Evolutionary conservation across 495 filamentous ascomycete genomes (phyloP).

Genomic region (Penicillium waksmanii): DNA sequence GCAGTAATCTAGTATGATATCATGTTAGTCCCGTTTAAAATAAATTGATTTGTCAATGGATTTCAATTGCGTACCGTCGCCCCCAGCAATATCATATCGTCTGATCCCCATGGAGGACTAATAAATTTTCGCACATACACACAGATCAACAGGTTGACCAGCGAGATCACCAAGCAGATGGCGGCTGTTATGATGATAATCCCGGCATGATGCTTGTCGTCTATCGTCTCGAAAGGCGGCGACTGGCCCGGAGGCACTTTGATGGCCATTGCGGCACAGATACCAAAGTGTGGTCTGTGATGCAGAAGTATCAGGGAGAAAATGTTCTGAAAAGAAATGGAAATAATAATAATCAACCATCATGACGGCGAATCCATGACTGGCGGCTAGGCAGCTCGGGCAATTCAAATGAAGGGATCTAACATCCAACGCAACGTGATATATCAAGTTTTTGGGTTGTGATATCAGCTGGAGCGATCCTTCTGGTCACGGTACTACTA

Average conservation of each 20-base stretch:
- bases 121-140: neutral
- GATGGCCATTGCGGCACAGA: conserved; percentile 6
- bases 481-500: too few species aligned
- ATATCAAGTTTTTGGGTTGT: too few species aligned
- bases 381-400: too few species aligned
- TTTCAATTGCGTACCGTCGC: neutral
- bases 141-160: conserved; percentile 27
- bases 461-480: too few species aligned
- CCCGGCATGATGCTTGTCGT: conserved; percentile 32
- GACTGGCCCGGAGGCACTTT: conserved; percentile 22
- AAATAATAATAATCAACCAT: too few species aligned
- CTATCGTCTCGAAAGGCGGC: conserved; percentile 26
- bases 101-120: neutral
- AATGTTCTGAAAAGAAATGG: too few species aligned
- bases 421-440: too few species aligned
- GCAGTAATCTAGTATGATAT: neutral
- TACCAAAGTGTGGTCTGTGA: neutral
- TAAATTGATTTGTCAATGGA: neutral
- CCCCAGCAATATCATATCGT: neutral
- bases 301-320: too few species aligned
- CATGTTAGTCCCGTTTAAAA: too few species aligned
- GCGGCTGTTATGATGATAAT: conserved; percentile 45
- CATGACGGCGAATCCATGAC: too few species aligned
- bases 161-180: conserved; percentile 42
- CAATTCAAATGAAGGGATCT: too few species aligned